Conservation (phyloP, 2,329 filamentous ascomycete species). For the Alternaria hordeiaustralica region DNA sequence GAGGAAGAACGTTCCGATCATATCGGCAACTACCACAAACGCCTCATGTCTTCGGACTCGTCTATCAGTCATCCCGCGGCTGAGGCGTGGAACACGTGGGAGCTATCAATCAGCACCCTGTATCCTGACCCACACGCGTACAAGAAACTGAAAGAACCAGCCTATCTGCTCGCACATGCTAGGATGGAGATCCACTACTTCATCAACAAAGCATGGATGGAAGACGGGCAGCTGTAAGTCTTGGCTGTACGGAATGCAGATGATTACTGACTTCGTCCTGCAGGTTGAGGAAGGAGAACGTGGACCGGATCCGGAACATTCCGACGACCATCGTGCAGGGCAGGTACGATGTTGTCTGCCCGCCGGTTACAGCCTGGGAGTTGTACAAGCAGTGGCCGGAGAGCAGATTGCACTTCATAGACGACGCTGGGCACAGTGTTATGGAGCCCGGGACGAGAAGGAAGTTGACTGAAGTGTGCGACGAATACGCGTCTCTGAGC, state of each 20-base stretch:
- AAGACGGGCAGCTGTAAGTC: constrained; percentile 48
- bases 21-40: constrained; percentile 50
- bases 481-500: constrained; percentile 26
- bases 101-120: constrained; percentile 41
- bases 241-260: no score
- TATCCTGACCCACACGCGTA: constrained; percentile 24
- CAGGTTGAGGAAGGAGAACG: constrained; percentile 36
- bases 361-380: constrained; percentile 53
- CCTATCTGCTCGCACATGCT: constrained; percentile 47
- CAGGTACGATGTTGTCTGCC: constrained; percentile 56
- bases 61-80: constrained; percentile 41
- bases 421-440: constrained; percentile 45
- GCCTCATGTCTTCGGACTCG: constrained; percentile 45
- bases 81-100: constrained; percentile 47
- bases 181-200: constrained; percentile 55
- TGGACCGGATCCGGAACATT: constrained; percentile 47
- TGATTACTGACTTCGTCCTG: no score
- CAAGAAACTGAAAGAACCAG: constrained; percentile 38
- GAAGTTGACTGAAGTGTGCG: constrained; percentile 32
- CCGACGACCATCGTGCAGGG: constrained; percentile 54
- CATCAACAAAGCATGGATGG: constrained; percentile 50
- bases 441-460: constrained; percentile 36
- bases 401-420: constrained; percentile 41
- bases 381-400: constrained; percentile 50
- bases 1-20: constrained; percentile 48